phyloP scores from a whole-genome alignment of 169 alveolate genomes.

The Plasmodium ovale region DNA sequence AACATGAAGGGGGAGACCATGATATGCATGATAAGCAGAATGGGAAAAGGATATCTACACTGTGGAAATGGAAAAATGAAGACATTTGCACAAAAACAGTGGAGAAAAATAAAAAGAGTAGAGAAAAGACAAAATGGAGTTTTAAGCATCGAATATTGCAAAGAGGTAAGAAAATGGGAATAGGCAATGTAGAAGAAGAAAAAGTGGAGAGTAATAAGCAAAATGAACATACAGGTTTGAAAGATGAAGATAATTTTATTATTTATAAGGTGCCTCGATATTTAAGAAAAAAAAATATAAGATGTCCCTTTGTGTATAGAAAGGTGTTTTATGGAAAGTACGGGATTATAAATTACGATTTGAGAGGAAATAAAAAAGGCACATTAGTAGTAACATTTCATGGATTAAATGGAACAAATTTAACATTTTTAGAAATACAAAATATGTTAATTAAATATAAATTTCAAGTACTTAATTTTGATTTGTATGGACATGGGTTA shows the following conservation, averaged over 20 bases:
- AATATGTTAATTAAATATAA: slow-evolving; percentile 76
- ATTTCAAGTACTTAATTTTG: slow-evolving; percentile 84
- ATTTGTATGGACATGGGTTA: slow-evolving; percentile 87
- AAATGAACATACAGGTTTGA: background rate
- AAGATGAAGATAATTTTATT: slow-evolving; percentile 29
- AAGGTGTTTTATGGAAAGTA: slow-evolving; percentile 80
- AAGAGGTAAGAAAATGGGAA: background rate
- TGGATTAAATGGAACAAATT: slow-evolving; percentile 84
- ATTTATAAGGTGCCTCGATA: slow-evolving; percentile 81
- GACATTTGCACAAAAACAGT: background rate
- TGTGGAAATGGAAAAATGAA: too few species aligned
- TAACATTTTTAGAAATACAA: slow-evolving; percentile 81
- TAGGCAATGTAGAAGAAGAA: background rate
- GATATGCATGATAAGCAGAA: background rate
- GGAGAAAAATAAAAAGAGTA: slow-evolving; percentile 3
- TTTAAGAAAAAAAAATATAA: slow-evolving; percentile 77
- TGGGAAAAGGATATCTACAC: too few species aligned
- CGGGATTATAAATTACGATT: slow-evolving; percentile 81
- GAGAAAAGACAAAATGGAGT: slow-evolving; percentile 17
- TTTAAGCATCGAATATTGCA: background rate
- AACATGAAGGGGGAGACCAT: too few species aligned
- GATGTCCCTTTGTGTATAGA: slow-evolving; percentile 84
- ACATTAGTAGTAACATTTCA: slow-evolving; percentile 84
- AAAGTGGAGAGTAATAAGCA: background rate
- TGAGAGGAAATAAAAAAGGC: slow-evolving; percentile 78